A percentile compares a stretch with the other conserved stretches of the same genome.
These are phyloP conservation scores for Chloris gayana DNA, from an alignment of 176 grass and related monocot species.

Conservation along the genomic window DNA sequence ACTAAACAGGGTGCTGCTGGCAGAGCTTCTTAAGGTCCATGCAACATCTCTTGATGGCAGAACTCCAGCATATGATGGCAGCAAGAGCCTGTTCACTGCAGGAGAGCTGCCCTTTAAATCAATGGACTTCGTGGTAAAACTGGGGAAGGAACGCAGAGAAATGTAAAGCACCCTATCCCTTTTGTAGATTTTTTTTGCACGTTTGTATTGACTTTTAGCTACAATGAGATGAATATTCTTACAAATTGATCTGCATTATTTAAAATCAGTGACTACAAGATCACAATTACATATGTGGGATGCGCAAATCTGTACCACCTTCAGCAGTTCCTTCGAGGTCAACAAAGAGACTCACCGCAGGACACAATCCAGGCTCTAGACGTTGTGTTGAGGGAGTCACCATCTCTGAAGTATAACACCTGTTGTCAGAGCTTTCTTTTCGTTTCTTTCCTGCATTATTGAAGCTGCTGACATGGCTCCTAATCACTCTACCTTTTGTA, in stretches of 20 bases:
- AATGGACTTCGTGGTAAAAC: slow-evolving; percentile 68
- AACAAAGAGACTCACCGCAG: slow-evolving; percentile 52
- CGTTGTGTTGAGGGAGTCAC: slow-evolving; percentile 70
- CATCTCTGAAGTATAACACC: slow-evolving; percentile 57
- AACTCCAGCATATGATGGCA: slow-evolving; percentile 67
- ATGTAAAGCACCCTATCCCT: slow-evolving; percentile 13
- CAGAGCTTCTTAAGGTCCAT: slow-evolving; percentile 52
- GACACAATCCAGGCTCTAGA: slow-evolving; percentile 81
- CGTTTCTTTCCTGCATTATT: slow-evolving; percentile 15
- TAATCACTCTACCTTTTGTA: slow-evolving; percentile 41
- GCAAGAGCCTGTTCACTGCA: slow-evolving; percentile 78
- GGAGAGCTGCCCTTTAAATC: slow-evolving; percentile 46
- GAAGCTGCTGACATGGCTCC: not conserved
- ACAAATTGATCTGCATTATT: slow-evolving; percentile 28
- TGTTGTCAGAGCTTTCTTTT: not conserved
- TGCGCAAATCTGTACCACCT: slow-evolving; percentile 56
- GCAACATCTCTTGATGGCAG: slow-evolving; percentile 35
- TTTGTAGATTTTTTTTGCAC: not conserved
- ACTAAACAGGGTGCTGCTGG: slow-evolving; percentile 63
- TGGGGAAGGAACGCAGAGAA: slow-evolving; percentile 41
- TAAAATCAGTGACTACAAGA: slow-evolving; percentile 63
- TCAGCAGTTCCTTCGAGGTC: slow-evolving; percentile 45
- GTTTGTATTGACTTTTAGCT: not conserved
- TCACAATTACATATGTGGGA: slow-evolving; percentile 51
- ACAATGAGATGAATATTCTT: slow-evolving; percentile 22